A percentile compares a stretch with the other conserved stretches of the same genome.
Conservation (phyloP, 2,329 filamentous ascomycete genomes). For the Zymoseptoria pseudotritici region DNA sequence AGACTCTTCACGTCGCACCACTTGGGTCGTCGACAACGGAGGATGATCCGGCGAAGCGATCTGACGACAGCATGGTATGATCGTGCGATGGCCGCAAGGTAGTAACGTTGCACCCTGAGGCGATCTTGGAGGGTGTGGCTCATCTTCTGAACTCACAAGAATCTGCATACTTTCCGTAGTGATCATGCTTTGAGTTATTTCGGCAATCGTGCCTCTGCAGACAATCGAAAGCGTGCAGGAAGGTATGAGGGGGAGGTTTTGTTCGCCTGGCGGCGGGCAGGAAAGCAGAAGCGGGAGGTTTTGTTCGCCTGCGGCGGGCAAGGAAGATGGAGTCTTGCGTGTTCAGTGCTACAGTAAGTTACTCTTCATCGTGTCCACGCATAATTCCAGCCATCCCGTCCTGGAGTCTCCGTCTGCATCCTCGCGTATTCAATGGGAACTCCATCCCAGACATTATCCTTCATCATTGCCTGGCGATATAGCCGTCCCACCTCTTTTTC, state of each 20-base stretch:
- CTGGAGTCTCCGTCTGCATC: slow-evolving; percentile 75
- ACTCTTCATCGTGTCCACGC: slow-evolving; percentile 60
- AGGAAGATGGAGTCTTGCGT: too few relatives aligned
- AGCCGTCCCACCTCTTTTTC: slow-evolving; percentile 51
- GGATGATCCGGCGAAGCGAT: background rate
- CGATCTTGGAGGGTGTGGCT: background rate
- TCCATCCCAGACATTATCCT: slow-evolving; percentile 73
- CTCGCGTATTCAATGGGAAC: slow-evolving; percentile 89
- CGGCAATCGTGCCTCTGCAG: background rate
- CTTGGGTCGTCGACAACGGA: too few relatives aligned
- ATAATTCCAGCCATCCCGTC: slow-evolving; percentile 80
- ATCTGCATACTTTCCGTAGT: background rate
- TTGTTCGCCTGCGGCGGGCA: too few relatives aligned
- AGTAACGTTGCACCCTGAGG: background rate
- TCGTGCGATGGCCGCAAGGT: background rate
- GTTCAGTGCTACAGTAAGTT: too few relatives aligned
- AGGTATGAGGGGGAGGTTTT: too few relatives aligned
- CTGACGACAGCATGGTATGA: background rate
- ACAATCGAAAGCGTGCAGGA: too few relatives aligned
- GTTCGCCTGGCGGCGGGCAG: too few relatives aligned
- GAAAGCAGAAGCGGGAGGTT: too few relatives aligned
- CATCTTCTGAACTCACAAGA: too few relatives aligned
- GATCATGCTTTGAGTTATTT: background rate
- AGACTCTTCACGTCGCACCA: background rate
- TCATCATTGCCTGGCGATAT: slow-evolving; percentile 83